Conservation (phyloP, 2,329 filamentous ascomycete species). For the Dothideomycetes sp. region DNA sequence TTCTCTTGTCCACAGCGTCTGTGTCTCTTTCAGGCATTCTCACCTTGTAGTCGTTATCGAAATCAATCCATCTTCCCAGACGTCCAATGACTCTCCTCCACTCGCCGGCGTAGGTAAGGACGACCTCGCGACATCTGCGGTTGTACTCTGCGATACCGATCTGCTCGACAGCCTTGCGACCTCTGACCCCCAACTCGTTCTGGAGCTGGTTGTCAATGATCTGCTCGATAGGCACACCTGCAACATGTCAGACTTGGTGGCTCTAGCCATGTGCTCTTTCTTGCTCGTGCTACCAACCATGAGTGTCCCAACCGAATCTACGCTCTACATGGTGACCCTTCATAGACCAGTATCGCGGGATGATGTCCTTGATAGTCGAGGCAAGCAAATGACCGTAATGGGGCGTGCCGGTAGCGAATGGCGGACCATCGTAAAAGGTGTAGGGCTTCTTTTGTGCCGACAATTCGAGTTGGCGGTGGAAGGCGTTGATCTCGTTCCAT, state of each 20-base stretch:
- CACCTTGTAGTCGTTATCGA: constrained; percentile 86
- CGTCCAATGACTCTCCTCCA: constrained; percentile 85
- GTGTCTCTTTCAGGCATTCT: not conserved
- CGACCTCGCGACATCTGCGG: constrained; percentile 80
- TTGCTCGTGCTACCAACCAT: constrained; percentile 43
- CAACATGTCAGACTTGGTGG: constrained; percentile 90
- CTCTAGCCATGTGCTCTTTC: constrained; percentile 71
- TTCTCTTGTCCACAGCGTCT: not conserved
- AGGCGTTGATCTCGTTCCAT: constrained; percentile 90
- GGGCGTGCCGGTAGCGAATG: constrained; percentile 48
- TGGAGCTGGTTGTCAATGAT: constrained; percentile 84
- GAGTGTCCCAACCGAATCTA: constrained; percentile 91
- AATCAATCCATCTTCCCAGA: constrained; percentile 91
- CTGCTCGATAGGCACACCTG: constrained; percentile 89
- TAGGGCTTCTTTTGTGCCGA: constrained; percentile 75
- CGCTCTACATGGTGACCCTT: constrained; percentile 88
- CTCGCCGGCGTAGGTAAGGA: constrained; percentile 80
- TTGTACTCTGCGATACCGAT: constrained; percentile 87
- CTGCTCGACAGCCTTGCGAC: constrained; percentile 76
- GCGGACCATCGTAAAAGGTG: constrained; percentile 77
- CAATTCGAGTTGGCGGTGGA: constrained; percentile 77
- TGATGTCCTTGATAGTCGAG: constrained; percentile 95
- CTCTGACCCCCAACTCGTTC: constrained; percentile 63
- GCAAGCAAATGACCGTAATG: constrained; percentile 73
- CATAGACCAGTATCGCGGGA: constrained; percentile 95